Conservation (phyloP, 1,284 basidiomycete species). For the Microbotryomycetes sp. region DNA sequence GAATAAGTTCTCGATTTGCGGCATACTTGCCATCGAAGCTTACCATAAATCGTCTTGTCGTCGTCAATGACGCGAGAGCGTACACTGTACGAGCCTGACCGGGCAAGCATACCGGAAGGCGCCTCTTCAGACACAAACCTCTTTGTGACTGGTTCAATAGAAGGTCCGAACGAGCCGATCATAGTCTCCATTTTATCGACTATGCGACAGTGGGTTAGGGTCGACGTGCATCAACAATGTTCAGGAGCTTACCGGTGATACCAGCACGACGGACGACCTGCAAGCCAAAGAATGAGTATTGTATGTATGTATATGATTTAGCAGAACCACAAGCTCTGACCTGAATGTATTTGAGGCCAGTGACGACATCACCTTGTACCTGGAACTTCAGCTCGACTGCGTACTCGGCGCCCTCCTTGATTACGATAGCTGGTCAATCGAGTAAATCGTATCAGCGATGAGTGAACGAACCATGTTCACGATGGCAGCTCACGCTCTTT, state of each 20-base stretch:
- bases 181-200: conserved; percentile 84
- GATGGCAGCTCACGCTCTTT: conserved; percentile 47
- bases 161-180: conserved; percentile 77
- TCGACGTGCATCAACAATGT: conserved; percentile 34
- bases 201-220: too few species aligned
- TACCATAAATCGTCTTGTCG: conserved; percentile 62
- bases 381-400: conserved; percentile 80
- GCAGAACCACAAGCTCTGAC: conserved; percentile 12
- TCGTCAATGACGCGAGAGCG: conserved; percentile 74
- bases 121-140: conserved; percentile 42
- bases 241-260: conserved; percentile 39
- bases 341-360: conserved; percentile 77
- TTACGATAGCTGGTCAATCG: conserved; percentile 10
- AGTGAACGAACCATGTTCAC: too few species aligned
- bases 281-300: background rate
- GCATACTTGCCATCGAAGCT: background rate
- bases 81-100: conserved; percentile 65
- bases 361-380: conserved; percentile 41
- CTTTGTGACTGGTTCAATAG: conserved; percentile 47
- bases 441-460: background rate
- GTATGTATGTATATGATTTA: background rate
- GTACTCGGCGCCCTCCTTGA: conserved; percentile 51
- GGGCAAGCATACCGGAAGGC: conserved; percentile 72
- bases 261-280: conserved; percentile 65
- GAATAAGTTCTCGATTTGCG: too few species aligned